Percentiles rank a stretch among this genome's conserved stretches.
Evolutionary conservation across 306 rosid genomes (phyloP).

Genomic region (Ammopiptanthus mongolicus): DNA sequence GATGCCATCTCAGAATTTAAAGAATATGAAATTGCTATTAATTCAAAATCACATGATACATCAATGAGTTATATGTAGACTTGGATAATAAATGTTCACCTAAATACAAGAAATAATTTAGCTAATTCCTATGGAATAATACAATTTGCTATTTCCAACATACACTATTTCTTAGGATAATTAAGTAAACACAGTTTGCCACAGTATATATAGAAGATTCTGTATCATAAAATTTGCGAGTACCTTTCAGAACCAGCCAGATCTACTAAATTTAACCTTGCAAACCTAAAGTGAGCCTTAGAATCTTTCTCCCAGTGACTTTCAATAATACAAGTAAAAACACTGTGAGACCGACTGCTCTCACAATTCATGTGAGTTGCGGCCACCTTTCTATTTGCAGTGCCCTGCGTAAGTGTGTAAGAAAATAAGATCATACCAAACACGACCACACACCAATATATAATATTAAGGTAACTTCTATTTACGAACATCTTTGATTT

Average conservation of each 20-base stretch:
- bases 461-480: not conserved
- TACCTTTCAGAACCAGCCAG: conserved; percentile 99
- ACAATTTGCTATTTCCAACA: no score
- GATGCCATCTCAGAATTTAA: no score
- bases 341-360: conserved; percentile 97
- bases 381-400: conserved; percentile 90
- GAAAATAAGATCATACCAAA: conserved; percentile 17
- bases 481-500: conserved; percentile 6
- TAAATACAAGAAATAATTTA: no score
- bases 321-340: conserved; percentile 90
- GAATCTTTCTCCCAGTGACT: conserved; percentile 93
- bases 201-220: not conserved
- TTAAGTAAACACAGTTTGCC: no score
- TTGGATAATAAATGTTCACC: no score
- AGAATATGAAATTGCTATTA: no score
- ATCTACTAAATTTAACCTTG: conserved; percentile 93
- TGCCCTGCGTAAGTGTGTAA: conserved; percentile 55
- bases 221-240: not conserved
- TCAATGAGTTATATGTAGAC: no score
- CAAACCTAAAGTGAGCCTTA: conserved; percentile 77
- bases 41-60: no score
- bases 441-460: conserved; percentile 18
- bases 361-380: conserved; percentile 90
- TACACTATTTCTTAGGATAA: no score
- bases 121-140: no score